phyloP scores from a whole-genome alignment of 257 asterid genomes.

The Fraxinus anomala region DNA sequence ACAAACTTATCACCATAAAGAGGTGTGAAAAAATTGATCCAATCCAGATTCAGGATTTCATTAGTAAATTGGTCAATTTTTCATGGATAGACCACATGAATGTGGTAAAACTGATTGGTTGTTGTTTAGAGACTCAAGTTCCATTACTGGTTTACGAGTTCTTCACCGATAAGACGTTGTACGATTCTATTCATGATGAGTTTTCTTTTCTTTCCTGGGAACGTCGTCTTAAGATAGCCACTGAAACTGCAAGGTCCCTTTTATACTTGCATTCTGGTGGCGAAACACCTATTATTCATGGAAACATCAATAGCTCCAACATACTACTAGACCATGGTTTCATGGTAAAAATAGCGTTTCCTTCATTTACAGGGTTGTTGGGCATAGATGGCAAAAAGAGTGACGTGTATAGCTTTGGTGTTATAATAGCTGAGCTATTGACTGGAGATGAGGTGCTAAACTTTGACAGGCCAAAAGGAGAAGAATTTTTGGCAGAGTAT shows the following conservation, averaged over 20 bases:
- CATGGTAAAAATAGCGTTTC: slow-evolving; percentile 23
- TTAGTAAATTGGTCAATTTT: slow-evolving; percentile 20
- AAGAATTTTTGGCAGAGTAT: slow-evolving; percentile 3
- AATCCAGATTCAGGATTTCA: slow-evolving; percentile 21
- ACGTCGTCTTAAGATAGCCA: slow-evolving; percentile 25
- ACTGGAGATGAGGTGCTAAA: slow-evolving; percentile 20
- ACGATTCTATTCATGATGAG: slow-evolving; percentile 15
- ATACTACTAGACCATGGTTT: slow-evolving; percentile 24
- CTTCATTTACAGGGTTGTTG: background rate
- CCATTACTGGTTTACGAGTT: slow-evolving; percentile 32
- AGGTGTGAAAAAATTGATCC: slow-evolving; percentile 8
- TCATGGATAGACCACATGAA: slow-evolving; percentile 30
- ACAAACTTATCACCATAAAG: slow-evolving; percentile 14
- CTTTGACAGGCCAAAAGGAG: slow-evolving; percentile 18
- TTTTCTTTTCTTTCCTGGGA: slow-evolving; percentile 30
- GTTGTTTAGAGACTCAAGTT: slow-evolving; percentile 34
- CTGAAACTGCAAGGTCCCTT: slow-evolving; percentile 28
- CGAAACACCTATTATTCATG: slow-evolving; percentile 15
- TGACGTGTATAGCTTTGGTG: slow-evolving; percentile 38
- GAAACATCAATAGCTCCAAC: slow-evolving; percentile 31
- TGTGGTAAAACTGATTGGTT: slow-evolving; percentile 34
- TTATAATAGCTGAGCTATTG: slow-evolving; percentile 33
- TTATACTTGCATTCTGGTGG: slow-evolving; percentile 29
- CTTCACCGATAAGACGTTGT: slow-evolving; percentile 20
- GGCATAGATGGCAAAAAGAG: slow-evolving; percentile 16